Conservation (phyloP, 1,284 basidiomycete species). For the Ceratobasidium sp. region DNA sequence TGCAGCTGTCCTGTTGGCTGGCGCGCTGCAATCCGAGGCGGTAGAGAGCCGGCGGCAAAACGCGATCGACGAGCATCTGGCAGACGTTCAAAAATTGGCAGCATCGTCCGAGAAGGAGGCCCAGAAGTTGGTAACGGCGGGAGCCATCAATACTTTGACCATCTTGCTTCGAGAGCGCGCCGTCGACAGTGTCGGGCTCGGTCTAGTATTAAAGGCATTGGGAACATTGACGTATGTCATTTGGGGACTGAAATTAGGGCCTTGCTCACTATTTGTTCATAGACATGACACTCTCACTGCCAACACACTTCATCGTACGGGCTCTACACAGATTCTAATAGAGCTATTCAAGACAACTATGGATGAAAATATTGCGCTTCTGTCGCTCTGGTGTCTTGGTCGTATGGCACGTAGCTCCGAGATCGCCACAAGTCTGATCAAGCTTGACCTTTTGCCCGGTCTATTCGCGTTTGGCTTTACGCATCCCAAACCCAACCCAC, state of each 20-base stretch:
- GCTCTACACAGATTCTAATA: conserved; percentile 36
- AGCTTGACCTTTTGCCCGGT: conserved; percentile 32
- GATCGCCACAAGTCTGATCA: conserved; percentile 45
- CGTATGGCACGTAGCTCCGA: conserved; percentile 44
- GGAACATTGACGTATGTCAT: conserved; percentile 44
- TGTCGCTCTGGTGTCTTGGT: conserved; percentile 45
- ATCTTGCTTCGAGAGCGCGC: conserved; percentile 41
- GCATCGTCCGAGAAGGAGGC: conserved; percentile 44
- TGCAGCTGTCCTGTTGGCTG: conserved; percentile 34
- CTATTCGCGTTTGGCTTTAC: conserved; percentile 40
- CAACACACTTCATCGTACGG: conserved; percentile 46
- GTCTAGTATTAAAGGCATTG: conserved; percentile 42
- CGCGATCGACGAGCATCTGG: conserved; percentile 43
- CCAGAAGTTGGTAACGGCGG: conserved; percentile 45
- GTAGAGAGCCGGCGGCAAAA: conserved; percentile 38
- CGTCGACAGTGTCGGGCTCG: conserved; percentile 44
- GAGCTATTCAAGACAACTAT: conserved; percentile 44
- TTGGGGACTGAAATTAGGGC: neutral
- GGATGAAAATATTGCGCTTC: conserved; percentile 35
- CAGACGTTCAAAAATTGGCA: conserved; percentile 31
- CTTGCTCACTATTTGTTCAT: neutral
- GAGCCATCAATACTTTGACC: conserved; percentile 43
- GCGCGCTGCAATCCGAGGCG: conserved; percentile 45
- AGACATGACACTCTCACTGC: conserved; percentile 46
- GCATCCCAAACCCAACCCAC: conserved; percentile 33